phyloP scores from a whole-genome alignment of 2,329 filamentous ascomycete genomes.

The Zasmidium cellare region DNA sequence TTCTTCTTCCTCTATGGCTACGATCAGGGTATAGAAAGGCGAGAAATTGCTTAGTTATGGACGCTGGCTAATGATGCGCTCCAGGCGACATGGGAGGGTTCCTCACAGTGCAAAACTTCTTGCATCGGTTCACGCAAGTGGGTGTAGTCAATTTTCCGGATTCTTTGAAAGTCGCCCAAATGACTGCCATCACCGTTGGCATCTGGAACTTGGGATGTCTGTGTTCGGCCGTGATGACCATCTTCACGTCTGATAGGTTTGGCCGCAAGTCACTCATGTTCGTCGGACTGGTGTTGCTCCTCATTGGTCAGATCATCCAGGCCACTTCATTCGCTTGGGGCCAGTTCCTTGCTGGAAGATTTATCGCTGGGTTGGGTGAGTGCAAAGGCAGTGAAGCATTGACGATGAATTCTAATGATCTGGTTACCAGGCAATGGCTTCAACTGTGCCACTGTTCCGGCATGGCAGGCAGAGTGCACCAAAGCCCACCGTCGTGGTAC shows the following conservation, averaged over 20 bases:
- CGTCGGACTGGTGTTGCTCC: slow-evolving; percentile 58
- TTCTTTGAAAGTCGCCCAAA: slow-evolving; percentile 36
- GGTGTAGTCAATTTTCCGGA: slow-evolving; percentile 39
- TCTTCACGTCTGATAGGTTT: slow-evolving; percentile 57
- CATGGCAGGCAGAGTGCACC: slow-evolving; percentile 49
- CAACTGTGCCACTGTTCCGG: slow-evolving; percentile 45
- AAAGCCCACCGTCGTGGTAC: slow-evolving; percentile 49
- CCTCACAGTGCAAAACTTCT: slow-evolving; percentile 66
- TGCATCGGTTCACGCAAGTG: slow-evolving; percentile 45
- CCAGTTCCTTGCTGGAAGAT: slow-evolving; percentile 49
- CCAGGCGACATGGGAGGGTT: slow-evolving; percentile 46
- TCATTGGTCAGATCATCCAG: slow-evolving; percentile 61
- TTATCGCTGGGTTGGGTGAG: slow-evolving; percentile 48
- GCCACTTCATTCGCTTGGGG: slow-evolving; percentile 49
- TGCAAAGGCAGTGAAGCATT: neutral
- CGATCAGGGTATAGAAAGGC: slow-evolving; percentile 13
- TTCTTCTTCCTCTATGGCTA: slow-evolving; percentile 20
- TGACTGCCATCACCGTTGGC: slow-evolving; percentile 43
- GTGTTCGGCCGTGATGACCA: slow-evolving; percentile 42
- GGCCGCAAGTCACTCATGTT: slow-evolving; percentile 60
- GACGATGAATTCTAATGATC: neutral
- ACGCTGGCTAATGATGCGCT: no score
- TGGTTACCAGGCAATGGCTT: slow-evolving; percentile 37
- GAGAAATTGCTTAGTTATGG: no score
- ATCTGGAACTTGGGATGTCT: slow-evolving; percentile 47